Base-by-base conservation (phyloP, 2,329 filamentous ascomycete species). In the Fusarium sp. region DNA sequence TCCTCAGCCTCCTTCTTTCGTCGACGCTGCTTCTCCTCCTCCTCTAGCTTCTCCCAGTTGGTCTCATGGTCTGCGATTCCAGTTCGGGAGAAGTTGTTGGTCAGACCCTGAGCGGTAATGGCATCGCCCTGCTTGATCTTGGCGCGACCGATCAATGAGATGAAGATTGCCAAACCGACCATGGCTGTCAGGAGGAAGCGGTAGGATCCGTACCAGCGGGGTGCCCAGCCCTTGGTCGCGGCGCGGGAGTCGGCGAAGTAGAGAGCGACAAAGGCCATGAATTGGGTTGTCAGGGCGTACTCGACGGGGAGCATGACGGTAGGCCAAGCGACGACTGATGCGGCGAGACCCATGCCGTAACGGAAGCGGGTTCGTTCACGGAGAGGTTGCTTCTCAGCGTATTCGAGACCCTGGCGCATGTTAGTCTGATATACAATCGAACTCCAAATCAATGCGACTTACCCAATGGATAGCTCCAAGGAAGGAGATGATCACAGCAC, bases 181-280 rank as follows among this genome's bases (percentile, higher is more conserved):
- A 98, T 87, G 78, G 94, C 95, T 4, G 95, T 98, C 73, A 98
- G 85, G 11, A 97, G 90, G 80, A 97, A 98, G 34, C 95, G 93
- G 83, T 98, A 98, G 51, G 90, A 92, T 63, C 85, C 87, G 79
- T 97, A 98, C 94, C 94, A 98, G 39, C 84, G 77, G 25, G 94
- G 94, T 4, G 91, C 90, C 90, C 92, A 96, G 70, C 94, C 94
- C 42, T 85, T 84, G 53, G 86, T 85, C 11, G 91, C 87, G 16
- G 93, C 93, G 28, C 90, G 87, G 10, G 91, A 85, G 77, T 98
- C 94, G 63, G 90, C 90, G 78, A 95, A 95, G 84, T 97, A 98
- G 64, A 97, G 86, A 72, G 89, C 89, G 59, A 90, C 91, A 80
- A 98, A 98, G 39, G 93, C 91, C 56, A 91, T 80, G 82, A 98